Conservation (phyloP, 139 green algal genomes). For the Closterium sp. region DNA sequence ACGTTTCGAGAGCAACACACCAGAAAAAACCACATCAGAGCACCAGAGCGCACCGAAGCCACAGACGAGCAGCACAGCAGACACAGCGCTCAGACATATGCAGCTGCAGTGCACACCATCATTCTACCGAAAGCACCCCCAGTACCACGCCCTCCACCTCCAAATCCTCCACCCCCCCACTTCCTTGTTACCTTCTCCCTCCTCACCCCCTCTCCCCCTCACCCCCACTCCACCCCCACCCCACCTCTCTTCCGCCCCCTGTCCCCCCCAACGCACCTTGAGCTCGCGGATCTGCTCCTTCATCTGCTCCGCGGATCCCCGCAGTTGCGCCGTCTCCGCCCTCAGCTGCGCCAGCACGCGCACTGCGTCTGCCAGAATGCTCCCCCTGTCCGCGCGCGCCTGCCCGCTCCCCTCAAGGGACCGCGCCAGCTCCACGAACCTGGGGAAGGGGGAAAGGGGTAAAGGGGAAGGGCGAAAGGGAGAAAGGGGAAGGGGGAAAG, state of each 20-base stretch:
- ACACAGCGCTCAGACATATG: background rate
- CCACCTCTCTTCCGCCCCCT: background rate
- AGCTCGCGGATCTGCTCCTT: slow-evolving; percentile 72
- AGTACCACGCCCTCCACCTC: background rate
- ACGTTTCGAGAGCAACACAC: too few species aligned
- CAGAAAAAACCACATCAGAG: too few species aligned
- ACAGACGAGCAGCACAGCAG: background rate
- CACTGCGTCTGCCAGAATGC: slow-evolving; percentile 67
- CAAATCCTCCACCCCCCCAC: background rate
- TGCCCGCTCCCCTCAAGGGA: slow-evolving; percentile 57
- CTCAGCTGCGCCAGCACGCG: slow-evolving; percentile 61
- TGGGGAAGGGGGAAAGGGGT: slow-evolving; percentile 6
- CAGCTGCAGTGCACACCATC: background rate
- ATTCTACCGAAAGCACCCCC: background rate
- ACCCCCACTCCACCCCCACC: background rate
- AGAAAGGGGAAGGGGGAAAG: background rate
- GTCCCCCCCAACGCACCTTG: slow-evolving; percentile 44
- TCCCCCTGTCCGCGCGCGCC: slow-evolving; percentile 70
- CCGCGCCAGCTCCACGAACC: slow-evolving; percentile 40
- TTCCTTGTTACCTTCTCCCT: slow-evolving; percentile 10
- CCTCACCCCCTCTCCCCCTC: too few species aligned
- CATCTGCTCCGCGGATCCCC: slow-evolving; percentile 55
- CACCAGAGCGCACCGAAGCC: background rate
- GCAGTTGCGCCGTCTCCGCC: slow-evolving; percentile 54
- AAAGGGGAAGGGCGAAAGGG: background rate